These are phyloP conservation scores for Daldinia caldariorum DNA, from an alignment of 495 filamentous ascomycete species.

Conservation along the genomic window DNA sequence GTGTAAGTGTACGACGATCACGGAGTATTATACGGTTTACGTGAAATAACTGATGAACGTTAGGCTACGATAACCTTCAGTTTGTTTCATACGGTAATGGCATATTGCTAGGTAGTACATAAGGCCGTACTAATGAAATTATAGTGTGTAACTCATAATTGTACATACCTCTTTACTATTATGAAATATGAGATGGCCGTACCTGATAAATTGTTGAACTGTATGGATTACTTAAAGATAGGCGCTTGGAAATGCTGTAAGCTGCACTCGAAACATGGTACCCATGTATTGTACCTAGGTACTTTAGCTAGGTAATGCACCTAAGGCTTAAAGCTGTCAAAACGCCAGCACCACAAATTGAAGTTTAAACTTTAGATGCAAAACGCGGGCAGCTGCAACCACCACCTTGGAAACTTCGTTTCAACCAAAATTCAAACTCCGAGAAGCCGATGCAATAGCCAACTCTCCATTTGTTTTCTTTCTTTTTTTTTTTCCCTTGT, in stretches of 20 bases:
- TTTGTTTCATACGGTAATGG: neutral
- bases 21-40: neutral
- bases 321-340: neutral
- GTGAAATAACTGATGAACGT: neutral
- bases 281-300: neutral
- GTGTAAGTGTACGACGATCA: neutral
- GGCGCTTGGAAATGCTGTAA: too few relatives aligned
- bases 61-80: too few relatives aligned
- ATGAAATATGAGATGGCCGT: neutral
- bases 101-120: neutral
- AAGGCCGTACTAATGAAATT: neutral
- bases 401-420: neutral
- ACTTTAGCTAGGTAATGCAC: slow-evolving; percentile 7
- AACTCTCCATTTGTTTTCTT: neutral
- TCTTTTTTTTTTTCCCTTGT: too few relatives aligned
- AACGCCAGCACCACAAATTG: slow-evolving; percentile 8
- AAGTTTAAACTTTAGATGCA: slow-evolving; percentile 5
- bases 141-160: neutral
- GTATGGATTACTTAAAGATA: too few relatives aligned
- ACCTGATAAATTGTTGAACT: neutral
- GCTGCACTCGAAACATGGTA: too few relatives aligned
- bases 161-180: neutral
- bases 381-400: neutral
- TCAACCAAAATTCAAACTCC: neutral
- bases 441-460: neutral